phyloP scores from a whole-genome alignment of 805 yeast species.

The Candida insectalens region DNA sequence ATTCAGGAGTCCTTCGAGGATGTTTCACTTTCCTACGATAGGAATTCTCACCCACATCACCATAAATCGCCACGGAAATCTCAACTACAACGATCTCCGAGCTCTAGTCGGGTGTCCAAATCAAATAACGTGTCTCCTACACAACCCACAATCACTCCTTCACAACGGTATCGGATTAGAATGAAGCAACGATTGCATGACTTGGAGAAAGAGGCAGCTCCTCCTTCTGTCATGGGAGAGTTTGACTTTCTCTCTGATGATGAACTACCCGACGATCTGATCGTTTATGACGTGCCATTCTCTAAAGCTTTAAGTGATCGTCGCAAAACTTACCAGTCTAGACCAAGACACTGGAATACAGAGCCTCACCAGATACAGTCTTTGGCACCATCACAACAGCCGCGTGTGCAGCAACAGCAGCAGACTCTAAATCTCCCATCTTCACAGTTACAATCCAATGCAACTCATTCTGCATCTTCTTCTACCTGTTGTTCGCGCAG shows the following conservation, averaged over 20 bases:
- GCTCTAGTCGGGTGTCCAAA: background rate
- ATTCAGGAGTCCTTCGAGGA: slow-evolving; percentile 28
- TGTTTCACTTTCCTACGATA: slow-evolving; percentile 1
- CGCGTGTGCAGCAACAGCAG: background rate
- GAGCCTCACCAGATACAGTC: background rate
- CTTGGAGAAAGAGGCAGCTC: slow-evolving; percentile 1
- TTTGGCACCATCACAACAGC: no score
- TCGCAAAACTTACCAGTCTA: slow-evolving; percentile 20
- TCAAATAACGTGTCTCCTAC: background rate
- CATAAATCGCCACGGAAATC: background rate
- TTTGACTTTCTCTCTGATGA: slow-evolving; percentile 37
- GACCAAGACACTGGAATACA: no score
- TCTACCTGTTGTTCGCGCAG: slow-evolving; percentile 12
- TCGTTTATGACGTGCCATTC: slow-evolving; percentile 57
- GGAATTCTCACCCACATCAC: background rate
- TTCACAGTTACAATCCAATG: background rate
- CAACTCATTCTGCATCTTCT: background rate
- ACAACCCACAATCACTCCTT: background rate
- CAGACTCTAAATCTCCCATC: background rate
- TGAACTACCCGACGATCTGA: slow-evolving; percentile 40
- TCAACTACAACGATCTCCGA: background rate
- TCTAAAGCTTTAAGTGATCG: slow-evolving; percentile 30
- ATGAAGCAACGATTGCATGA: slow-evolving; percentile 1
- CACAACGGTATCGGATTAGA: slow-evolving; percentile 1
- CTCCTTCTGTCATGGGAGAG: slow-evolving; percentile 13